A percentile compares a stretch with the other conserved stretches of the same genome.
phyloP scores from a whole-genome alignment of 2,329 filamentous ascomycete genomes.

The Endoconidiophora laricicola region DNA sequence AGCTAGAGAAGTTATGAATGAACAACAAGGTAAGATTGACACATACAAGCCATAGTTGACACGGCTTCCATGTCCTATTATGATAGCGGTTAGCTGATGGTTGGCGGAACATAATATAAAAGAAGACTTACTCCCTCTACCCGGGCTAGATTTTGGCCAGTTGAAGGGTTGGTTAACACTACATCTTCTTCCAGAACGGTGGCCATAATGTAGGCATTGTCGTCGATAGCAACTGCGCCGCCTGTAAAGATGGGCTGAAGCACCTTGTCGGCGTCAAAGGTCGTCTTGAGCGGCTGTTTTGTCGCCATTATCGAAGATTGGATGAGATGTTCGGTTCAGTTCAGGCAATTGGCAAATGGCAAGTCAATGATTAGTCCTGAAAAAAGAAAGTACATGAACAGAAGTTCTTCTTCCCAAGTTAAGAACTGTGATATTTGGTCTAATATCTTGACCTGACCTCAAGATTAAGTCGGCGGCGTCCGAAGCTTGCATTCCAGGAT shows the following conservation, averaged over 20 bases:
- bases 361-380: background rate
- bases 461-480: background rate
- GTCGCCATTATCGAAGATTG: slow-evolving; percentile 33
- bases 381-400: slow-evolving; percentile 8
- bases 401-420: background rate
- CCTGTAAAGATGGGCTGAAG: slow-evolving; percentile 91
- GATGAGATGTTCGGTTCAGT: background rate
- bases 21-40: background rate
- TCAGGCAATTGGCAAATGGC: background rate
- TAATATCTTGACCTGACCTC: too few species aligned
- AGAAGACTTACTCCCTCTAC: slow-evolving; percentile 58
- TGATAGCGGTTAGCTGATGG: slow-evolving; percentile 14
- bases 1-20: slow-evolving; percentile 9
- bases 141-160: slow-evolving; percentile 63
- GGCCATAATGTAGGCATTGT: slow-evolving; percentile 65
- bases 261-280: slow-evolving; percentile 68
- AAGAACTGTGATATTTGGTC: too few species aligned
- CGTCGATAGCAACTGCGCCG: slow-evolving; percentile 69
- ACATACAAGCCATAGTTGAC: slow-evolving; percentile 51
- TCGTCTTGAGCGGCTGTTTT: slow-evolving; percentile 58
- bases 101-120: background rate
- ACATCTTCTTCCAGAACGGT: slow-evolving; percentile 87
- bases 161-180: slow-evolving; percentile 68
- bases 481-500: background rate
- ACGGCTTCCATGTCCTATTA: slow-evolving; percentile 59